Conservation (phyloP, 108 stramenopile species). For the Cylindrotheca closterium region DNA sequence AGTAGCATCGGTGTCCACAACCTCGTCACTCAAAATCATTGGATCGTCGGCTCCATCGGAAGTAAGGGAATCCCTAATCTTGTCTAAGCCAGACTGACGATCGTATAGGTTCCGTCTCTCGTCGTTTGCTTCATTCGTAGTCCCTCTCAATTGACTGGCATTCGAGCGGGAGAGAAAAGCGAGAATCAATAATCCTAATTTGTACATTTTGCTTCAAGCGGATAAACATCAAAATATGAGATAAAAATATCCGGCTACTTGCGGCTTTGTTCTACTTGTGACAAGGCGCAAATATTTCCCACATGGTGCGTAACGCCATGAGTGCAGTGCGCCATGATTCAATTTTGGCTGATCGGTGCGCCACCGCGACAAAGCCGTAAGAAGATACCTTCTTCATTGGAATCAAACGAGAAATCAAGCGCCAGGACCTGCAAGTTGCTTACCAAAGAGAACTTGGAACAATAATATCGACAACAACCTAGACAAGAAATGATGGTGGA, state of each 20-base stretch:
- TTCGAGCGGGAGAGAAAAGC: background rate
- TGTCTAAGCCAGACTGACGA: background rate
- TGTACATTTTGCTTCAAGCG: too few species aligned
- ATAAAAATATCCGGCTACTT: background rate
- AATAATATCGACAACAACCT: too few species aligned
- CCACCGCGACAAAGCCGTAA: background rate
- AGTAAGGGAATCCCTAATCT: background rate
- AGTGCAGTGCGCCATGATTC: background rate
- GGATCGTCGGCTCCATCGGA: too few species aligned
- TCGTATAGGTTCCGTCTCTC: conserved; percentile 2
- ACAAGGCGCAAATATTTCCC: background rate
- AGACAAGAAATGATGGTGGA: too few species aligned
- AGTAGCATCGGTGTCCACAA: background rate
- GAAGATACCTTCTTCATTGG: too few species aligned
- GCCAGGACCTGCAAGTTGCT: too few species aligned
- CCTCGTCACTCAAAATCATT: background rate
- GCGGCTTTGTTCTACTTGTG: background rate
- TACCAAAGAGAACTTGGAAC: too few species aligned
- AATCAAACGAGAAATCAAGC: too few species aligned
- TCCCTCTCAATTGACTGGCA: background rate
- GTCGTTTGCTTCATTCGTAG: background rate
- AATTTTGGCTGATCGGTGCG: background rate
- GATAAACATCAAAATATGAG: background rate
- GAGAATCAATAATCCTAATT: background rate
- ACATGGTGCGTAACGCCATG: background rate